These are phyloP conservation scores for Sporisorium iseilematis-ciliati DNA, from an alignment of 1,284 basidiomycete genomes.

Conservation along the genomic window DNA sequence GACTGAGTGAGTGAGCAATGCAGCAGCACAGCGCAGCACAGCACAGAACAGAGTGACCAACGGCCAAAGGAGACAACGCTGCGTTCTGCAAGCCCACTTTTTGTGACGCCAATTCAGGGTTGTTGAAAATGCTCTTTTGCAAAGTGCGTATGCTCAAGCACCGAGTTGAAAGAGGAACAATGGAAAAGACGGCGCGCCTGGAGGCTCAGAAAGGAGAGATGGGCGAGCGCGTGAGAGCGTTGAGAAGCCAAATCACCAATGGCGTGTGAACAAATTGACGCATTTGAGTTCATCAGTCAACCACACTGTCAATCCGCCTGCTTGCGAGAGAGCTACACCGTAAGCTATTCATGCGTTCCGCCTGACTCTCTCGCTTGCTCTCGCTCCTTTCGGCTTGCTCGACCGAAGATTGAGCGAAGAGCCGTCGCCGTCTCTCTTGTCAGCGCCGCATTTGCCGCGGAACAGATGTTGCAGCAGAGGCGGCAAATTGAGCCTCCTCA, in stretches of 20 bases:
- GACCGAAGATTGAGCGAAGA: slow-evolving; percentile 5
- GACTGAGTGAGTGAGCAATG: too few species aligned
- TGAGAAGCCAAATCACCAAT: background rate
- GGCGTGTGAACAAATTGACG: slow-evolving; percentile 10
- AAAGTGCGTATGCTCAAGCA: slow-evolving; percentile 10
- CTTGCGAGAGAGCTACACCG: too few species aligned
- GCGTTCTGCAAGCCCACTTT: background rate
- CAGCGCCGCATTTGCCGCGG: slow-evolving; percentile 2
- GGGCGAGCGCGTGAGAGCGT: slow-evolving; percentile 8
- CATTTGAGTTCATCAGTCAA: background rate
- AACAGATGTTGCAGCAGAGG: background rate
- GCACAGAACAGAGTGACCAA: background rate
- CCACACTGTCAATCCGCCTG: slow-evolving; percentile 2
- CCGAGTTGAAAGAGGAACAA: background rate
- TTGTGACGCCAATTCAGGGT: background rate
- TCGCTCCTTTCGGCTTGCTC: slow-evolving; percentile 4
- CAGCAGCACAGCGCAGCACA: background rate
- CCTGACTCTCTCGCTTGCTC: slow-evolving; percentile 5
- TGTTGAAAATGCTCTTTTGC: slow-evolving; percentile 1
- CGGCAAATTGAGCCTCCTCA: too few species aligned
- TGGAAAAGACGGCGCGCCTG: too few species aligned
- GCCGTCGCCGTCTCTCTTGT: background rate
- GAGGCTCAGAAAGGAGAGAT: slow-evolving; percentile 2
- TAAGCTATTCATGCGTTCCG: slow-evolving; percentile 1
- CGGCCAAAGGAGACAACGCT: slow-evolving; percentile 6